These are phyloP conservation scores for Trametes versicolor DNA, from an alignment of 1,284 basidiomycete genomes.

Conservation along the genomic window DNA sequence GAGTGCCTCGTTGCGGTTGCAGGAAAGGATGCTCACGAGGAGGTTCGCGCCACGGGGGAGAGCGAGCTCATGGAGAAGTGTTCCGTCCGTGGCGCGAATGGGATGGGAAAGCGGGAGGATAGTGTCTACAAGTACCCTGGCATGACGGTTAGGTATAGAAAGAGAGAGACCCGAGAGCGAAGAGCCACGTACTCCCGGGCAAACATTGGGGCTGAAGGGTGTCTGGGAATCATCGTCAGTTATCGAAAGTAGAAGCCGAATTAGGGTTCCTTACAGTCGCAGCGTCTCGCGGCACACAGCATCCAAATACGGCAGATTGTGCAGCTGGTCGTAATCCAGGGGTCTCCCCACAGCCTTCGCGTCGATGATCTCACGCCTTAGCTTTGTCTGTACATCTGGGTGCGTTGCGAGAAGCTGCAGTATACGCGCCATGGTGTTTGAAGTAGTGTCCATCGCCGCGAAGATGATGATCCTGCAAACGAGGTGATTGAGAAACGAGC, in stretches of 20 bases:
- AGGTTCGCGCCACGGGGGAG: constrained; percentile 57
- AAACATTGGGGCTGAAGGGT: constrained; percentile 9
- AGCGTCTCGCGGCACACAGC: constrained; percentile 46
- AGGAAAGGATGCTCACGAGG: constrained; percentile 54
- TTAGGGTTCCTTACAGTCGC: constrained; percentile 31
- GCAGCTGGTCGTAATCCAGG: constrained; percentile 19
- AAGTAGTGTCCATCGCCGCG: constrained; percentile 24
- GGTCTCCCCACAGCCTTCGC: background rate
- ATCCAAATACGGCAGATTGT: constrained; percentile 44
- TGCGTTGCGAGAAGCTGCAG: constrained; percentile 12
- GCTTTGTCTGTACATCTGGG: constrained; percentile 4
- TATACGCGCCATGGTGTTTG: constrained; percentile 15
- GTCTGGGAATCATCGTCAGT: constrained; percentile 7
- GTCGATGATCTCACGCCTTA: constrained; percentile 12
- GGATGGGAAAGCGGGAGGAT: constrained; percentile 39
- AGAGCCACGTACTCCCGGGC: constrained; percentile 18
- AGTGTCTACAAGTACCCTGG: constrained; percentile 31
- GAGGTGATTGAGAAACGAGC: too few relatives aligned
- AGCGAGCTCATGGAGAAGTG: constrained; percentile 49
- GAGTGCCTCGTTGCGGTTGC: constrained; percentile 56
- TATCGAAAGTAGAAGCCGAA: too few relatives aligned
- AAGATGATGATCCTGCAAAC: constrained; percentile 3
- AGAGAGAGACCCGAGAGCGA: background rate
- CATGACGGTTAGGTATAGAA: background rate
- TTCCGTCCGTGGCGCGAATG: constrained; percentile 40